phyloP scores from a whole-genome alignment of 2,329 filamentous ascomycete genomes.

The Verticillium tricorpus region DNA sequence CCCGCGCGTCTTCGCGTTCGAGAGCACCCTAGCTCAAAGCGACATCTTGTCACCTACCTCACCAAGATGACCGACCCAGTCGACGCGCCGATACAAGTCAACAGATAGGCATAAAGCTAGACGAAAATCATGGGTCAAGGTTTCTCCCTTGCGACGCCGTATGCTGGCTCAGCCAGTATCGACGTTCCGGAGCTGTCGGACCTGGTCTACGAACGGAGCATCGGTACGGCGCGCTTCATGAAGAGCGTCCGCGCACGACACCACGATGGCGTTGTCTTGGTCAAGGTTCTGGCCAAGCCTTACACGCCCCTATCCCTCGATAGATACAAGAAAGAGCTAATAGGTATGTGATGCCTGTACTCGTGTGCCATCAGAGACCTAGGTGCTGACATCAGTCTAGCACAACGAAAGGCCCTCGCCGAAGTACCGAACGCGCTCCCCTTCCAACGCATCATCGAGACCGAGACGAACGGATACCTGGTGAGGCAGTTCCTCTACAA shows the following conservation, averaged over 20 bases:
- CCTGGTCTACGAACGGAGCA: conserved; percentile 83
- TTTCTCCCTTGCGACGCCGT: conserved; percentile 88
- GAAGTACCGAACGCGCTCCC: conserved; percentile 87
- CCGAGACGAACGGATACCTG: conserved; percentile 84
- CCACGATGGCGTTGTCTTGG: conserved; percentile 84
- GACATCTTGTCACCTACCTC: neutral
- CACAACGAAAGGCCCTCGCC: conserved; percentile 72
- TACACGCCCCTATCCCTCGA: conserved; percentile 77
- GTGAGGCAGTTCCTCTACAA: conserved; percentile 94
- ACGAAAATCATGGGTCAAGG: conserved; percentile 78
- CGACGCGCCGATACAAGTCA: conserved; percentile 1
- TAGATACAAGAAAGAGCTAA: conserved; percentile 71
- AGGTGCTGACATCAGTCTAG: conserved; percentile 35
- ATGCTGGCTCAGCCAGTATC: conserved; percentile 86
- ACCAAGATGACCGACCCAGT: neutral
- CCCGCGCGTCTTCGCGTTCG: neutral
- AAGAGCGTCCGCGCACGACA: conserved; percentile 91
- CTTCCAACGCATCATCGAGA: conserved; percentile 90
- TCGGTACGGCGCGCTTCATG: conserved; percentile 92
- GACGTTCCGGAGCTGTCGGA: conserved; percentile 90
- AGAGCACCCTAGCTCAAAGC: neutral
- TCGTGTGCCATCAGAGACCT: too few species aligned
- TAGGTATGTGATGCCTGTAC: conserved; percentile 47
- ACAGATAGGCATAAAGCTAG: conserved; percentile 7
- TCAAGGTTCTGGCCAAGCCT: conserved; percentile 93